phyloP scores from a whole-genome alignment of 208 protist species.

The Tritrichomonas foetus region DNA sequence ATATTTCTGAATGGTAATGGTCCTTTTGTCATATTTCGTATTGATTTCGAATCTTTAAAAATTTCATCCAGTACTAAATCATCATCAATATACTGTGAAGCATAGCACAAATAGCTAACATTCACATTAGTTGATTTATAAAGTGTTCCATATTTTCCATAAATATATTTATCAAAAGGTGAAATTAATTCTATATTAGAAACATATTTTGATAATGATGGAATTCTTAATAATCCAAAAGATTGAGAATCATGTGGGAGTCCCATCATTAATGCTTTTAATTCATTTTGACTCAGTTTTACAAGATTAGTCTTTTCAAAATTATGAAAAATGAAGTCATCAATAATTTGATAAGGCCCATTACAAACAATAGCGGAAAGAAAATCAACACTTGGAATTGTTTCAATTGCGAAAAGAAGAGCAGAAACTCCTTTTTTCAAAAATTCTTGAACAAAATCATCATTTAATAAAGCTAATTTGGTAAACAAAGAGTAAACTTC shows the following conservation, averaged over 20 bases:
- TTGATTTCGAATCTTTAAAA: background rate
- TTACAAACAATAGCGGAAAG: background rate
- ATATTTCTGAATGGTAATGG: background rate
- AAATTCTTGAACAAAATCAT: no score
- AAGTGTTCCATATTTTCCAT: background rate
- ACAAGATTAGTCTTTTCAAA: background rate
- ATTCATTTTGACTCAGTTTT: background rate
- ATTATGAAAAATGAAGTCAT: background rate
- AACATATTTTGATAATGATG: background rate
- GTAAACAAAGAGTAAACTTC: no score
- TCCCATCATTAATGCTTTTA: background rate
- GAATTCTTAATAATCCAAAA: background rate
- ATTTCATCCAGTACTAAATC: background rate
- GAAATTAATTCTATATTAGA: background rate
- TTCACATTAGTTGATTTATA: background rate
- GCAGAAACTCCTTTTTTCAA: background rate
- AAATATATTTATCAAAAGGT: background rate
- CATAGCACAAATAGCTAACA: background rate
- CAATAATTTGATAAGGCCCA: background rate
- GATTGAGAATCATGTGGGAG: background rate
- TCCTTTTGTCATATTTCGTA: background rate
- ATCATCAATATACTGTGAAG: no score
- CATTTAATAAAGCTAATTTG: no score
- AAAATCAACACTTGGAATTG: background rate
- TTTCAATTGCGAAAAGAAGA: background rate